phyloP scores from a whole-genome alignment of 1,284 basidiomycete genomes.

The Cutaneotrichosporon sp. region DNA sequence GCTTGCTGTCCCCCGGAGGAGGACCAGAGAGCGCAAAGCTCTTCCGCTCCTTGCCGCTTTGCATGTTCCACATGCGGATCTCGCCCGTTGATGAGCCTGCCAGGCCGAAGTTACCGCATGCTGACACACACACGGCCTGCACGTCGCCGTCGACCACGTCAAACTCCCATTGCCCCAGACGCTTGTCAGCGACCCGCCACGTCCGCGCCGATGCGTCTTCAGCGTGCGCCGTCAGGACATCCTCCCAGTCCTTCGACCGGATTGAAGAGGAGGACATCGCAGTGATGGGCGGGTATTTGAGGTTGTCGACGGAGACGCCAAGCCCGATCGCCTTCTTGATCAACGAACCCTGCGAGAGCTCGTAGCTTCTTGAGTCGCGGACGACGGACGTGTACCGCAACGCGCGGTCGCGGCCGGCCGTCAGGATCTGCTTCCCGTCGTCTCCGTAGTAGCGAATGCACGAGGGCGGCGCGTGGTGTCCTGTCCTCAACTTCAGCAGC shows the following conservation, averaged over 20 bases:
- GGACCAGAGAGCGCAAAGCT: conserved; percentile 62
- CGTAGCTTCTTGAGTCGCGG: conserved; percentile 86
- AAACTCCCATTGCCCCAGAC: conserved; percentile 67
- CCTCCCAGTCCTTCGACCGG: conserved; percentile 94
- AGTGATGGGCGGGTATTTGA: conserved; percentile 78
- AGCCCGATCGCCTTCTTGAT: conserved; percentile 77
- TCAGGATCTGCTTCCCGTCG: conserved; percentile 91
- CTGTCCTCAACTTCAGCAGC: conserved; percentile 85
- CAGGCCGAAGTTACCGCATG: conserved; percentile 94
- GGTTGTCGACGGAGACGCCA: conserved; percentile 71
- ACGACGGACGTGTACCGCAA: conserved; percentile 89
- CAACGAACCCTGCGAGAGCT: conserved; percentile 91
- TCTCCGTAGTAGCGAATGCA: conserved; percentile 92
- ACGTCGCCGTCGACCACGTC: conserved; percentile 45
- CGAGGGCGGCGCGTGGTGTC: conserved; percentile 87
- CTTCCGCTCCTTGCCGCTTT: conserved; percentile 84
- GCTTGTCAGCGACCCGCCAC: conserved; percentile 82
- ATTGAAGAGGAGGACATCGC: conserved; percentile 75
- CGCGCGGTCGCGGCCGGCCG: conserved; percentile 77
- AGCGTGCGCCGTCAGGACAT: conserved; percentile 84
- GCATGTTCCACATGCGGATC: conserved; percentile 91
- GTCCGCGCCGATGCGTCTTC: conserved; percentile 77
- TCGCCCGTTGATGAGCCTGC: conserved; percentile 74
- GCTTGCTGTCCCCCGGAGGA: conserved; percentile 60
- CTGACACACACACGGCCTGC: conserved; percentile 83